Evolutionary conservation across 495 filamentous ascomycete species (phyloP).

Genomic region (Lasiosphaeria miniovina): DNA sequence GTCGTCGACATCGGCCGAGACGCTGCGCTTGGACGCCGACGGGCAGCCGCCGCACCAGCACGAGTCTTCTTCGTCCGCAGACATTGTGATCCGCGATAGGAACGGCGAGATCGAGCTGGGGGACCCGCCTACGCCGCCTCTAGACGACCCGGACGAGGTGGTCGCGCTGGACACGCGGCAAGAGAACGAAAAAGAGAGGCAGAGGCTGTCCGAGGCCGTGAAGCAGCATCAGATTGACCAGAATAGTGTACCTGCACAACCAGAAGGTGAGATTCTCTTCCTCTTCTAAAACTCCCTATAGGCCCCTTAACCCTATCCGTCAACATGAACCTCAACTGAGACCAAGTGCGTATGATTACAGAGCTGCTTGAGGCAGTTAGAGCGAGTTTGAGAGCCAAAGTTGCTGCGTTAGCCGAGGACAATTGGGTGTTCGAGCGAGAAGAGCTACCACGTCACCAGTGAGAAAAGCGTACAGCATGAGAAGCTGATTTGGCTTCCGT

Average conservation of each 20-base stretch:
- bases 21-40: slow-evolving; percentile 33
- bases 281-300: slow-evolving; percentile 2
- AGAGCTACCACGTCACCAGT: slow-evolving; percentile 40
- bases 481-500: not conserved
- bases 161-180: slow-evolving; percentile 40
- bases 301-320: slow-evolving; percentile 3
- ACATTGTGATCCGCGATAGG: slow-evolving; percentile 73
- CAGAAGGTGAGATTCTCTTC: slow-evolving; percentile 52
- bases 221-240: slow-evolving; percentile 58
- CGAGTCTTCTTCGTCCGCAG: slow-evolving; percentile 47
- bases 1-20: slow-evolving; percentile 36
- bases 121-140: slow-evolving; percentile 55
- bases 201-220: slow-evolving; percentile 51
- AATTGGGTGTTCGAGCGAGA: slow-evolving; percentile 91
- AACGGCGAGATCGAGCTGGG: slow-evolving; percentile 69
- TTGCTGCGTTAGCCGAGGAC: slow-evolving; percentile 72
- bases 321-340: not conserved
- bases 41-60: slow-evolving; percentile 20
- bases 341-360: slow-evolving; percentile 24
- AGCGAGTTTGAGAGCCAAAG: slow-evolving; percentile 68
- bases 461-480: slow-evolving; percentile 9
- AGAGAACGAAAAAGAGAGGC: slow-evolving; percentile 47
- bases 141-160: slow-evolving; percentile 54
- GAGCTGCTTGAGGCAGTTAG: slow-evolving; percentile 71
- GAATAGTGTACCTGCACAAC: slow-evolving; percentile 61